phyloP scores from a whole-genome alignment of 345 rosid genomes.

The Citrus glauca region DNA sequence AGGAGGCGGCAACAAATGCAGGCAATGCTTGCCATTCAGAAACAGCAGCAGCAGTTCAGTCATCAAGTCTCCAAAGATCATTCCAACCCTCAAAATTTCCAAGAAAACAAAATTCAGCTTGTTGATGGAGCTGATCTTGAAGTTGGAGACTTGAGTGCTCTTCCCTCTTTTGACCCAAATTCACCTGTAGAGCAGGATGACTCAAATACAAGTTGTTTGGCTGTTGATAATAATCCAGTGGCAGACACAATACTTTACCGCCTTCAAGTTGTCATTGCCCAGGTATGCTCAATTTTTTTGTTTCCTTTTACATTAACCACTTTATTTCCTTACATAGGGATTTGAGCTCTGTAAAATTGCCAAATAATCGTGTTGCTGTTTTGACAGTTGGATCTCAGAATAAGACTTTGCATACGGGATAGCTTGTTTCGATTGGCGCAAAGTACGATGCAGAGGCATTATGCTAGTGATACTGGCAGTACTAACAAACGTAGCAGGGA shows the following conservation, averaged over 20 bases:
- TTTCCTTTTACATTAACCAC: background rate
- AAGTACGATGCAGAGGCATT: conserved; percentile 78
- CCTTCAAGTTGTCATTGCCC: conserved; percentile 71
- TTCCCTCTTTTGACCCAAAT: conserved; percentile 53
- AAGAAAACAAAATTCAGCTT: conserved; percentile 44
- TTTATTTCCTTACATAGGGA: conserved; percentile 21
- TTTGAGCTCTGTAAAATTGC: conserved; percentile 14
- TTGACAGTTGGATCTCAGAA: conserved; percentile 63
- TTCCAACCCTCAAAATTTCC: conserved; percentile 37
- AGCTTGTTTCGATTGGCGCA: conserved; percentile 97
- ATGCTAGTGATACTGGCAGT: conserved; percentile 47
- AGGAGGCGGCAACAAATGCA: conserved; percentile 94
- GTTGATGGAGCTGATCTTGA: conserved; percentile 44
- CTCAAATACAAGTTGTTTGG: conserved; percentile 40
- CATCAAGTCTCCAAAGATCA: conserved; percentile 42
- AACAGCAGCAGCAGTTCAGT: conserved; percentile 72
- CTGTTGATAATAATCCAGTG: conserved; percentile 40
- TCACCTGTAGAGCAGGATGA: conserved; percentile 58
- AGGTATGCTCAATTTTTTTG: conserved; percentile 45
- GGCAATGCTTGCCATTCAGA: conserved; percentile 93
- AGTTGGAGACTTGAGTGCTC: conserved; percentile 34
- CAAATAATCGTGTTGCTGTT: conserved; percentile 27
- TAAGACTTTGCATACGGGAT: conserved; percentile 77
- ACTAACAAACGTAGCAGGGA: conserved; percentile 47
- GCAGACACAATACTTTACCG: conserved; percentile 54